Conservation (phyloP, 2,329 filamentous ascomycete genomes). For the Claviceps paspali region DNA sequence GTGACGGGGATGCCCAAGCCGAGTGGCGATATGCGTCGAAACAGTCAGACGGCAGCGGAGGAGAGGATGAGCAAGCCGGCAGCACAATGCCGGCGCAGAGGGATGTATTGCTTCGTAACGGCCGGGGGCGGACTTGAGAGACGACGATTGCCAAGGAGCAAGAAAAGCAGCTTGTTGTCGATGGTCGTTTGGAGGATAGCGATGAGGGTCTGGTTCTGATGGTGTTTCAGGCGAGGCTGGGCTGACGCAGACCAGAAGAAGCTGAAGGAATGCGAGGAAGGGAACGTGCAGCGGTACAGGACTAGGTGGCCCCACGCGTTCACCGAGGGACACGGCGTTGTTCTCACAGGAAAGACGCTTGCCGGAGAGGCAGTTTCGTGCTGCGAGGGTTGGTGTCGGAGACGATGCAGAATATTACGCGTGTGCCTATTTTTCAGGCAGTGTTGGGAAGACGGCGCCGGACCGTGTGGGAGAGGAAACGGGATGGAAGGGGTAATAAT, state of each 20-base stretch:
- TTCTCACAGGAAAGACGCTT: conserved; percentile 1
- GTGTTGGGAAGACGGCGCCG: conserved; percentile 1
- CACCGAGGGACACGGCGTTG: background rate
- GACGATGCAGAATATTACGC: conserved; percentile 2
- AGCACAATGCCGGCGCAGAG: background rate
- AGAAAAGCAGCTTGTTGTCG: conserved; percentile 4
- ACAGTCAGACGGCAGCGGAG: background rate
- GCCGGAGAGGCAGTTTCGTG: background rate
- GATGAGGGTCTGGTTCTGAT: conserved; percentile 6
- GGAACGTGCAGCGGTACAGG: conserved; percentile 2
- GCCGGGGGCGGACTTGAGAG: conserved; percentile 4
- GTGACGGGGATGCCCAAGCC: conserved; percentile 5
- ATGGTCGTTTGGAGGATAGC: conserved; percentile 3
- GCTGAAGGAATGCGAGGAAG: conserved; percentile 4
- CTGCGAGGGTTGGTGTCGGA: background rate
- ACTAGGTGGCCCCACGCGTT: background rate
- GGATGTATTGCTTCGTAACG: conserved; percentile 2
- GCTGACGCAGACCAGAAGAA: conserved; percentile 1
- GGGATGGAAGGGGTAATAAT: too few species aligned
- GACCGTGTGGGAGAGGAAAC: background rate
- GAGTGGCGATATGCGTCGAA: conserved; percentile 6
- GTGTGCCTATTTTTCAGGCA: background rate
- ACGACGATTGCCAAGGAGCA: conserved; percentile 2
- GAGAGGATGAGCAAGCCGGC: background rate
- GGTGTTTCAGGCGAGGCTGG: conserved; percentile 14